These are phyloP conservation scores for Tolypocladium ovalisporum DNA, from an alignment of 2,329 filamentous ascomycete species.

Conservation along the genomic window DNA sequence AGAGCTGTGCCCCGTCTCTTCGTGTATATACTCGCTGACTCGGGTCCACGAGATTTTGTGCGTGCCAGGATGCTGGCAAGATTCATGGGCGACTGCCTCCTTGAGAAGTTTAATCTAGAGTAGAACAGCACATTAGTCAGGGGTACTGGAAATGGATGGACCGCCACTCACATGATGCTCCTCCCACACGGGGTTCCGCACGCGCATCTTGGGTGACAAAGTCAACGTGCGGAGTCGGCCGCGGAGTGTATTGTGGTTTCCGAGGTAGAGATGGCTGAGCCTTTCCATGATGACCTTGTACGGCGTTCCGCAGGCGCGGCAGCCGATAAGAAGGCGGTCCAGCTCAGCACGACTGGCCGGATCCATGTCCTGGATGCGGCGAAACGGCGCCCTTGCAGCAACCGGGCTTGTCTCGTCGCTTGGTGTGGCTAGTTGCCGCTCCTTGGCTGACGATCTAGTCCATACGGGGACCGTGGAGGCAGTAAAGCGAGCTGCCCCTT, in stretches of 20 bases:
- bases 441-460: not conserved
- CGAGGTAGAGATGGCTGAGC: not conserved
- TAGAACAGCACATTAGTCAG: not conserved
- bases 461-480: not conserved
- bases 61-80: conserved; percentile 15
- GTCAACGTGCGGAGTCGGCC: not conserved
- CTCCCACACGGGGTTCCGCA: conserved; percentile 3
- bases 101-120: conserved; percentile 32
- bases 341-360: not conserved
- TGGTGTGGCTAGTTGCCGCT: not conserved
- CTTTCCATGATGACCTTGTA: conserved; percentile 1
- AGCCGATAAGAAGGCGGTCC: not conserved
- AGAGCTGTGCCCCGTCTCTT: conserved; percentile 32
- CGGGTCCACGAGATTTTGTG: conserved; percentile 44
- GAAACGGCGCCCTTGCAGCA: not conserved
- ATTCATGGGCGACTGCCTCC: conserved; percentile 29
- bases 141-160: too few species aligned
- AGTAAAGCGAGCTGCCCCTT: too few species aligned
- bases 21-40: conserved; percentile 41
- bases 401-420: too few species aligned
- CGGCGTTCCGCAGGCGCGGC: not conserved
- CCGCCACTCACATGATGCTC: not conserved
- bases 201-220: not conserved
- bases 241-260: conserved; percentile 1
- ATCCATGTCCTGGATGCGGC: conserved; percentile 3